A percentile compares a stretch with the other conserved stretches of the same genome.
These are phyloP conservation scores for Teunomyces atbi DNA, from an alignment of 805 yeast species.

Conservation along the genomic window DNA sequence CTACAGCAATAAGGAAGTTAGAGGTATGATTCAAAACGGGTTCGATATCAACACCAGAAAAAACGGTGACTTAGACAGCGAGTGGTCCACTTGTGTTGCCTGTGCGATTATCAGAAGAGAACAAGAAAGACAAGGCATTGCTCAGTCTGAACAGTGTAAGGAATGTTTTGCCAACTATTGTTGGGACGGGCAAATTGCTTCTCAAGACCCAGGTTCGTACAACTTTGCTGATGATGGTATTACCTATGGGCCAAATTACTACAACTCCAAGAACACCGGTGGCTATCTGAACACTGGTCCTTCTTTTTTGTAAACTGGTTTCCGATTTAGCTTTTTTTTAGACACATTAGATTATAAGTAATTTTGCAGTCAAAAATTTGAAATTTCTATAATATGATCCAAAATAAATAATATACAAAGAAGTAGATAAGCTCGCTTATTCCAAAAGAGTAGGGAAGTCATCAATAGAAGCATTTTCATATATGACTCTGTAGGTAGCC, in stretches of 20 bases:
- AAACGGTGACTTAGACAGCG: constrained; percentile 62
- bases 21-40: constrained; percentile 67
- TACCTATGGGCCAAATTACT: constrained; percentile 7
- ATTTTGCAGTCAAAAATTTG: background rate
- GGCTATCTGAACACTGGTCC: constrained; percentile 9
- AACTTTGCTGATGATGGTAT: constrained; percentile 12
- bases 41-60: constrained; percentile 64
- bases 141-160: constrained; percentile 65
- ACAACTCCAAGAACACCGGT: constrained; percentile 6
- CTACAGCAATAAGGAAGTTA: constrained; percentile 55
- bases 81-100: constrained; percentile 72
- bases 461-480: constrained; percentile 69
- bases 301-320: background rate
- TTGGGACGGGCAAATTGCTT: constrained; percentile 55
- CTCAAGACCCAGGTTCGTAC: constrained; percentile 8
- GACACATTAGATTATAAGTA: background rate
- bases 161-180: constrained; percentile 71
- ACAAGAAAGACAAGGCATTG: constrained; percentile 60
- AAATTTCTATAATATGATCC: constrained; percentile 1
- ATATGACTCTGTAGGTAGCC: constrained; percentile 80
- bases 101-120: constrained; percentile 81
- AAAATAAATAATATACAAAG: constrained; percentile 6
- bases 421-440: background rate
- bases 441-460: constrained; percentile 73
- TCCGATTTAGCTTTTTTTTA: background rate